A percentile compares a stretch with the other conserved stretches of the same genome.
Conservation (phyloP, 2,329 filamentous ascomycete species). For the Epichloe scottii region DNA sequence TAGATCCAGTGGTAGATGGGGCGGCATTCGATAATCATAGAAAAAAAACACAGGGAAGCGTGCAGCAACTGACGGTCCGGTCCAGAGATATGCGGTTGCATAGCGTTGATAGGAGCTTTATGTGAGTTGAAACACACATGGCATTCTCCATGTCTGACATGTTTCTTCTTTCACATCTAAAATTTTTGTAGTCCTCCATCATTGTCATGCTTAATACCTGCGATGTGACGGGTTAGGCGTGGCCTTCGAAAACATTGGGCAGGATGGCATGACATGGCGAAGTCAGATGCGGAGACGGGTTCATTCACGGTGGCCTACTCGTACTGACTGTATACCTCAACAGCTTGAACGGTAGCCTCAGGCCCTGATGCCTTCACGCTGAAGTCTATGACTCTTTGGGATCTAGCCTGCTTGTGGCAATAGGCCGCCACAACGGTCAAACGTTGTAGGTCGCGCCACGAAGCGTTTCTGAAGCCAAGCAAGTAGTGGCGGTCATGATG, state of each 20-base stretch:
- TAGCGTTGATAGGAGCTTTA: too few relatives aligned
- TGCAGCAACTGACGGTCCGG: background rate
- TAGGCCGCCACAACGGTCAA: background rate
- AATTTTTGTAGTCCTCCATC: background rate
- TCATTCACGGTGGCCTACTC: too few relatives aligned
- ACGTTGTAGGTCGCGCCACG: background rate
- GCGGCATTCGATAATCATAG: constrained; percentile 22
- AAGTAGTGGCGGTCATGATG: background rate
- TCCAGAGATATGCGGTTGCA: too few relatives aligned
- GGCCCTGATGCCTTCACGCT: too few relatives aligned
- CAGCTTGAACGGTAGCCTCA: background rate
- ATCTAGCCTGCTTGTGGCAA: too few relatives aligned
- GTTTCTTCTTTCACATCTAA: background rate
- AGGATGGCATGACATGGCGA: background rate
- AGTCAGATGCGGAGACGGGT: background rate
- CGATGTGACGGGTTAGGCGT: background rate
- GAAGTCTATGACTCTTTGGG: too few relatives aligned
- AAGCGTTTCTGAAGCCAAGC: background rate
- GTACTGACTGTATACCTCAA: too few relatives aligned
- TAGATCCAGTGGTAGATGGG: constrained; percentile 31
- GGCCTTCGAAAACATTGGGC: background rate
- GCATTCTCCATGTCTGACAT: background rate
- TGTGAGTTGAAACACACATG: too few relatives aligned
- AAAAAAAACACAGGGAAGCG: background rate
- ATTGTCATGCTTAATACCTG: background rate